Conservation (phyloP, 1,284 basidiomycete genomes). For the Coniophora puteana region DNA sequence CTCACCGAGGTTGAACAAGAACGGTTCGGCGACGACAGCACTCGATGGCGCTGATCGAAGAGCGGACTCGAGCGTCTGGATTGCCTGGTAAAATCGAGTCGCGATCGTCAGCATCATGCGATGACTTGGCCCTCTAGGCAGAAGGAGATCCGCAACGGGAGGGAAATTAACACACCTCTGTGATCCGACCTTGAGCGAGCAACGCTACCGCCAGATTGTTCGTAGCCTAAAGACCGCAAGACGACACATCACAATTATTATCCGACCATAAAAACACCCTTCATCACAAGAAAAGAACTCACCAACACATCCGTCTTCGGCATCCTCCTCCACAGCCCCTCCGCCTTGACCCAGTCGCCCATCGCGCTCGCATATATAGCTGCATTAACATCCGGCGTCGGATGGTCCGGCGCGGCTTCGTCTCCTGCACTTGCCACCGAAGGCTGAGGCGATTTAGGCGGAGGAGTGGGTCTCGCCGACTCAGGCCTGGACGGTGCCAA, state of each 20-base stretch:
- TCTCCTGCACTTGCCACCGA: no score
- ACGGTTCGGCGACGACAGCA: slow-evolving; percentile 71
- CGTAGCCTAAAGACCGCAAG: slow-evolving; percentile 46
- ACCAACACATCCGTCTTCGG: slow-evolving; percentile 56
- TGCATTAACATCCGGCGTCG: slow-evolving; percentile 59
- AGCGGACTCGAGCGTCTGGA: slow-evolving; percentile 60
- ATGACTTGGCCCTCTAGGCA: no score
- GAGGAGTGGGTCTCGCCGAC: no score
- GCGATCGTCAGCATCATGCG: not conserved
- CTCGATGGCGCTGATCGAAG: slow-evolving; percentile 60
- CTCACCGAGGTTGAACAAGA: slow-evolving; percentile 79
- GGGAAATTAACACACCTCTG: slow-evolving; percentile 47
- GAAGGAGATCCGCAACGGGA: not conserved
- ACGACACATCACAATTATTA: not conserved
- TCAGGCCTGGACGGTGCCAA: no score
- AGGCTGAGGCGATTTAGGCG: no score
- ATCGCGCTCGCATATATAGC: slow-evolving; percentile 60
- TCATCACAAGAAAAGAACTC: slow-evolving; percentile 17
- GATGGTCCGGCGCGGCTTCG: no score
- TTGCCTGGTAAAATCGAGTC: slow-evolving; percentile 43
- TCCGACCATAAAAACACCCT: not conserved
- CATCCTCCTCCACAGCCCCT: slow-evolving; percentile 38
- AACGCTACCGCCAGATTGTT: slow-evolving; percentile 75
- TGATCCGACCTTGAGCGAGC: slow-evolving; percentile 63
- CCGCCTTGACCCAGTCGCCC: slow-evolving; percentile 64